Evolutionary conservation across 768 basidiomycete genomes (phyloP).

Genomic region (Grammothele lineata): DNA sequence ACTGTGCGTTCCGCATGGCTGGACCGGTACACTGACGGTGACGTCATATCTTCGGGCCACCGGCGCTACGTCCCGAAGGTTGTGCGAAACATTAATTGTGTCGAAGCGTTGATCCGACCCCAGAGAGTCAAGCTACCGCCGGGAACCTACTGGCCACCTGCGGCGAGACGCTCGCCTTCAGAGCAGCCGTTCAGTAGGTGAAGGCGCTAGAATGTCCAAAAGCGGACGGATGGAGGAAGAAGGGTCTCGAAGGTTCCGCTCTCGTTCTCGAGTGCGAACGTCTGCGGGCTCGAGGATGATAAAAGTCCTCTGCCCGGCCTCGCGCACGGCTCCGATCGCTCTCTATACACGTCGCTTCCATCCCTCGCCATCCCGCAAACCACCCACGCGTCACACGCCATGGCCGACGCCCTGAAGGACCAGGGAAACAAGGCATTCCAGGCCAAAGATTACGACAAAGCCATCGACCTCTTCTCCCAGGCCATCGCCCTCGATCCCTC

Average conservation of each 20-base stretch:
- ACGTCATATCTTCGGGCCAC: too few relatives aligned
- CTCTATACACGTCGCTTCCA: background rate
- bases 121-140: too few relatives aligned
- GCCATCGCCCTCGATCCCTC: constrained; percentile 79
- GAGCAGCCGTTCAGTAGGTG: too few relatives aligned
- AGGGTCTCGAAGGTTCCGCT: constrained; percentile 13
- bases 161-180: too few relatives aligned
- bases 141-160: too few relatives aligned
- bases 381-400: background rate
- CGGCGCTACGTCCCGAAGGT: too few relatives aligned
- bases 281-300: constrained; percentile 4
- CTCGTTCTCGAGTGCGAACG: background rate
- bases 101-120: too few relatives aligned
- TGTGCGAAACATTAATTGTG: too few relatives aligned
- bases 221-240: constrained; percentile 2
- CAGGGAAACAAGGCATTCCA: constrained; percentile 95
- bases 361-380: background rate
- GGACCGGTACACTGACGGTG: too few relatives aligned
- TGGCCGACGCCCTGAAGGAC: constrained; percentile 66
- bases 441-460: constrained; percentile 87
- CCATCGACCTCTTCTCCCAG: constrained; percentile 77
- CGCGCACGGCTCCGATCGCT: background rate
- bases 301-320: constrained; percentile 5
- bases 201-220: too few relatives aligned
- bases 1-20: too few relatives aligned